phyloP scores from a whole-genome alignment of 768 basidiomycete genomes.

The Obba rivulosa region DNA sequence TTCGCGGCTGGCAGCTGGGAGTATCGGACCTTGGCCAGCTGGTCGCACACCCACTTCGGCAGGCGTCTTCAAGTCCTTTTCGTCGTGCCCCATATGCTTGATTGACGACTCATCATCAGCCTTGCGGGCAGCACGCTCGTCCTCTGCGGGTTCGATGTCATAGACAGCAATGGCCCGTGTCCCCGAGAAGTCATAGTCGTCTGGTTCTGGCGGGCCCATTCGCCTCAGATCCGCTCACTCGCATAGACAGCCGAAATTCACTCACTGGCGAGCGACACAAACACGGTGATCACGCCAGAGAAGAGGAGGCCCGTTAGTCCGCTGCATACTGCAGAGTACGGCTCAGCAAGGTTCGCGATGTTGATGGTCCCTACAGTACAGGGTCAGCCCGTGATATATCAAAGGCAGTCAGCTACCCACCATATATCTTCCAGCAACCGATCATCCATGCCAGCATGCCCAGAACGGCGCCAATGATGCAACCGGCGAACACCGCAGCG shows the following conservation, averaged over 20 bases:
- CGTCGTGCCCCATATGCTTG: neutral
- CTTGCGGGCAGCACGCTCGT: too few species aligned
- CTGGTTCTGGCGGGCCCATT: conserved; percentile 22
- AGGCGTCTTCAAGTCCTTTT: conserved; percentile 7
- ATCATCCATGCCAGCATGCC: conserved; percentile 50
- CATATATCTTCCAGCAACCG: conserved; percentile 45
- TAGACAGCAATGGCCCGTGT: conserved; percentile 28
- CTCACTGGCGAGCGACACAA: conserved; percentile 26
- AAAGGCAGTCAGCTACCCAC: conserved; percentile 14
- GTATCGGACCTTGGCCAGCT: neutral
- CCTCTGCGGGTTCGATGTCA: conserved; percentile 6
- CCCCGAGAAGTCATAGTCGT: conserved; percentile 29
- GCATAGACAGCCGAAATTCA: neutral
- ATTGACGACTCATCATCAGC: too few species aligned
- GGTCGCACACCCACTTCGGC: neutral
- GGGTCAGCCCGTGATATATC: neutral
- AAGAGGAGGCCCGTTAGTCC: conserved; percentile 27
- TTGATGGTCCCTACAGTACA: conserved; percentile 26
- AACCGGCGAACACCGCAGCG: conserved; percentile 35
- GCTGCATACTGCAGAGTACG: conserved; percentile 31
- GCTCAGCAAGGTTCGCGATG: conserved; percentile 27
- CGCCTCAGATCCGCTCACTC: too few species aligned
- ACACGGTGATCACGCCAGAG: conserved; percentile 26
- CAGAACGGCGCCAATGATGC: conserved; percentile 34
- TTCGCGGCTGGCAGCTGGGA: neutral